Percentiles rank a stretch among this genome's conserved stretches.
Conservation (phyloP, 257 asterid species). For the Solanum pimpinellifolium region DNA sequence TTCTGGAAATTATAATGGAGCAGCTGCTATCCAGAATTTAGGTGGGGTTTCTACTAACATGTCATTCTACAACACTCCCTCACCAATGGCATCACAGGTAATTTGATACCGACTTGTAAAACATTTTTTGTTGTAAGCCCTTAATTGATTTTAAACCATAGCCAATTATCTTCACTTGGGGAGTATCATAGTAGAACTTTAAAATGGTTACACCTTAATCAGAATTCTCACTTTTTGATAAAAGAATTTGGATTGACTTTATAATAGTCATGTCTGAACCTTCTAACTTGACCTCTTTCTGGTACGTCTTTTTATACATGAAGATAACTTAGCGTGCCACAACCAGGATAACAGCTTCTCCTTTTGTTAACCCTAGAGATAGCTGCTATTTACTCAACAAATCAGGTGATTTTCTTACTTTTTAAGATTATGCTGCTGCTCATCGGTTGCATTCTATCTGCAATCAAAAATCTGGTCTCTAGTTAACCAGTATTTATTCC, state of each 20-base stretch:
- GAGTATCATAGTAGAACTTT: background rate
- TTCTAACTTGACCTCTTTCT: background rate
- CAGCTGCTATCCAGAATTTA: slow-evolving; percentile 35
- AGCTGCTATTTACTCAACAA: background rate
- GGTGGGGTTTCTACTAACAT: slow-evolving; percentile 42
- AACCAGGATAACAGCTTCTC: background rate
- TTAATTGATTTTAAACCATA: background rate
- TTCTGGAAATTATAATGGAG: slow-evolving; percentile 50
- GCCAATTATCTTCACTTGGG: background rate
- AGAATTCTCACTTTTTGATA: background rate
- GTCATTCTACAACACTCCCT: slow-evolving; percentile 79
- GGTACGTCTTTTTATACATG: background rate
- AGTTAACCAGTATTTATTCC: background rate
- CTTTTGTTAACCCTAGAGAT: background rate
- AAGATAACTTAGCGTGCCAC: background rate
- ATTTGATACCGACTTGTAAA: background rate
- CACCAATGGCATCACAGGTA: slow-evolving; percentile 52
- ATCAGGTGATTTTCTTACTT: background rate
- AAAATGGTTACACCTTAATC: background rate
- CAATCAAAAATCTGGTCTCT: background rate
- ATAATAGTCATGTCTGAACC: background rate
- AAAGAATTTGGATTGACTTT: background rate
- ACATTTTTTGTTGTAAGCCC: background rate
- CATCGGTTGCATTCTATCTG: background rate
- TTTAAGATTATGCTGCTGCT: background rate